These are phyloP conservation scores for Eimeria sp. DNA, from an alignment of 169 alveolate species.

Conservation along the genomic window DNA sequence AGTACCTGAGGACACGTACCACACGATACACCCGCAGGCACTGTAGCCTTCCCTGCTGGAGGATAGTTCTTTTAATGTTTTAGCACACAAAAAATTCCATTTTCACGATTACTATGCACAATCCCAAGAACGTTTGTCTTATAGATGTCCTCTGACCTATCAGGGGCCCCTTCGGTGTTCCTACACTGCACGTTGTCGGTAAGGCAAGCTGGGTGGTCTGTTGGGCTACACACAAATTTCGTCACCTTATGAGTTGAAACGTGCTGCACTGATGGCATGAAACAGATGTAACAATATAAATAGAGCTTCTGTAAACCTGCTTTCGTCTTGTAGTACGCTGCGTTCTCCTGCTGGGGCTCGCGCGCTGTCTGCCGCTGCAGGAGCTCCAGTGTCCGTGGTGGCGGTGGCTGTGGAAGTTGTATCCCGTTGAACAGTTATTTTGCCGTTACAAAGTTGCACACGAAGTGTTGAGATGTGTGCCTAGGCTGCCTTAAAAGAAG, in stretches of 20 bases:
- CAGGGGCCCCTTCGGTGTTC: constrained; percentile 11
- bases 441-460: not conserved
- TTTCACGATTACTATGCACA: not conserved
- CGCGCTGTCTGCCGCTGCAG: constrained; percentile 12
- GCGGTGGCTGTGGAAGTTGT: not conserved
- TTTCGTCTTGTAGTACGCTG: not conserved
- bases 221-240: not conserved
- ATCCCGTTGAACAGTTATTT: not conserved
- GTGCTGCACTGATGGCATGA: not conserved
- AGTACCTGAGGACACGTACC: not conserved
- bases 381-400: constrained; percentile 1
- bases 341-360: not conserved
- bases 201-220: not conserved
- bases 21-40: not conserved
- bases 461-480: not conserved
- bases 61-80: no score
- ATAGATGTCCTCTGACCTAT: constrained; percentile 13
- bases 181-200: not conserved
- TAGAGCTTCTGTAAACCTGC: not conserved
- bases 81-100: not conserved
- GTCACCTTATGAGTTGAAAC: not conserved
- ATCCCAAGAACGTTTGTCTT: not conserved
- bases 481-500: not conserved
- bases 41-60: not conserved
- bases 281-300: not conserved